phyloP scores from a whole-genome alignment of 495 filamentous ascomycete genomes.

The Monascus purpureus region DNA sequence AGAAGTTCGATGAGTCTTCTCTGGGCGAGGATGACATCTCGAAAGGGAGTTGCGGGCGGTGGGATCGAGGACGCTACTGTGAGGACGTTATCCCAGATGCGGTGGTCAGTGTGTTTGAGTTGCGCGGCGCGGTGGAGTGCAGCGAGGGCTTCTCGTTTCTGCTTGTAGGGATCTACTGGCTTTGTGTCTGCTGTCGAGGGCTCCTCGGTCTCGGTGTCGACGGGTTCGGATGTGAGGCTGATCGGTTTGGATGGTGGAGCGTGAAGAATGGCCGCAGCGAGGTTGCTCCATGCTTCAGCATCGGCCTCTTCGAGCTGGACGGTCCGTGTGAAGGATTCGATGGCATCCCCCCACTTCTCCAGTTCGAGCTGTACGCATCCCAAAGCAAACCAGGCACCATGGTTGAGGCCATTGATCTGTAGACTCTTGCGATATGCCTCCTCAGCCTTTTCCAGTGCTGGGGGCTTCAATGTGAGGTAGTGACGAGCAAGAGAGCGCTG shows the following conservation, averaged over 20 bases:
- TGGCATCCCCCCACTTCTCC: constrained; percentile 60
- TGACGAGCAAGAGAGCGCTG: constrained; percentile 75
- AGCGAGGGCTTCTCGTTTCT: constrained; percentile 57
- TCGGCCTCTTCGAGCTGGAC: constrained; percentile 77
- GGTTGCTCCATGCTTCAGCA: constrained; percentile 87
- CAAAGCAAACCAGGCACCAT: constrained; percentile 73
- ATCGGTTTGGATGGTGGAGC: constrained; percentile 18
- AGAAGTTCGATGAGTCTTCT: constrained; percentile 61
- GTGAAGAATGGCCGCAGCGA: constrained; percentile 68
- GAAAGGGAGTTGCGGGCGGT: constrained; percentile 55
- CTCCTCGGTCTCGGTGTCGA: constrained; percentile 10
- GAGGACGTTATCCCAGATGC: constrained; percentile 93
- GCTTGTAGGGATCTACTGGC: constrained; percentile 44
- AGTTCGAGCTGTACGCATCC: constrained; percentile 77
- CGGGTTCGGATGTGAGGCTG: constrained; percentile 20
- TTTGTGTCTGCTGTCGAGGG: constrained; percentile 16
- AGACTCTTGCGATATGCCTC: constrained; percentile 66
- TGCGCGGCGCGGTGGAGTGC: constrained; percentile 75
- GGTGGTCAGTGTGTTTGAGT: constrained; percentile 67
- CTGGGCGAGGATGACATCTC: constrained; percentile 60
- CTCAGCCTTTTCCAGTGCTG: constrained; percentile 52
- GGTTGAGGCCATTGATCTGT: constrained; percentile 64
- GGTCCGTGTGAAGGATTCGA: constrained; percentile 68
- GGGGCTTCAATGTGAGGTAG: constrained; percentile 45
- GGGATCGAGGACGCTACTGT: constrained; percentile 65